These are phyloP conservation scores for Geopyxis carbonaria DNA, from an alignment of 495 filamentous ascomycete species.

Conservation along the genomic window DNA sequence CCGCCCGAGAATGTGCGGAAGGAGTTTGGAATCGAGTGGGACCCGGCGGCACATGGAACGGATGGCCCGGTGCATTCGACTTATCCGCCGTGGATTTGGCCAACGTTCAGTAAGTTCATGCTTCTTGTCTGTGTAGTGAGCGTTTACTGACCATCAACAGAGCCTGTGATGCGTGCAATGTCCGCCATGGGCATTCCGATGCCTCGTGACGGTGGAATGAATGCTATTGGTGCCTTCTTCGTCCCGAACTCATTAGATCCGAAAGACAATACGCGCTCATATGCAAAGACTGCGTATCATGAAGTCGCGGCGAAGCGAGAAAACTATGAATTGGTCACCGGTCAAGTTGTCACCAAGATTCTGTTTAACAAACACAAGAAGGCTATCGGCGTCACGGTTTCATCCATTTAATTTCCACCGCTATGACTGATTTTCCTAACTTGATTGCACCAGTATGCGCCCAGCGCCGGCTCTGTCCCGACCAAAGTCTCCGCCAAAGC, in stretches of 20 bases:
- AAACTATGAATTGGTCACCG: slow-evolving; percentile 25
- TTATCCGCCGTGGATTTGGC: slow-evolving; percentile 1
- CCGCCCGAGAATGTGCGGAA: slow-evolving; percentile 6
- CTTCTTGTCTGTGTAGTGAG: slow-evolving; percentile 5
- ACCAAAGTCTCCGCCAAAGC: slow-evolving; percentile 26
- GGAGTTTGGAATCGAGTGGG: not conserved
- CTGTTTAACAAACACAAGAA: slow-evolving; percentile 10
- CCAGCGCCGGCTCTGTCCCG: not conserved
- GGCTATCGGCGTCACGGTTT: slow-evolving; percentile 3
- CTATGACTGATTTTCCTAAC: not conserved
- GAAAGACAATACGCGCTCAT: not conserved
- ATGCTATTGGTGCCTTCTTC: slow-evolving; percentile 4
- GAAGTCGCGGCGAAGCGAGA: slow-evolving; percentile 12
- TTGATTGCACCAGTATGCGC: slow-evolving; percentile 3
- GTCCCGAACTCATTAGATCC: slow-evolving; percentile 3
- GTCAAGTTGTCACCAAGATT: slow-evolving; percentile 20
- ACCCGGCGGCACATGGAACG: slow-evolving; percentile 1
- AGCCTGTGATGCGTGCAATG: slow-evolving; percentile 27
- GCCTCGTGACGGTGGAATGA: slow-evolving; percentile 30
- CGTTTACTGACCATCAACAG: slow-evolving; percentile 10
- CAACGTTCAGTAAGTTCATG: slow-evolving; percentile 14
- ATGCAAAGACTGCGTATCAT: slow-evolving; percentile 16
- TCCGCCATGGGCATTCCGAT: slow-evolving; percentile 34
- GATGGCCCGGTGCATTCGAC: not conserved
- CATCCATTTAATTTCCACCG: slow-evolving; percentile 4